These are phyloP conservation scores for Psilocybe subaeruginosa DNA, from an alignment of 768 basidiomycete genomes.

Conservation along the genomic window DNA sequence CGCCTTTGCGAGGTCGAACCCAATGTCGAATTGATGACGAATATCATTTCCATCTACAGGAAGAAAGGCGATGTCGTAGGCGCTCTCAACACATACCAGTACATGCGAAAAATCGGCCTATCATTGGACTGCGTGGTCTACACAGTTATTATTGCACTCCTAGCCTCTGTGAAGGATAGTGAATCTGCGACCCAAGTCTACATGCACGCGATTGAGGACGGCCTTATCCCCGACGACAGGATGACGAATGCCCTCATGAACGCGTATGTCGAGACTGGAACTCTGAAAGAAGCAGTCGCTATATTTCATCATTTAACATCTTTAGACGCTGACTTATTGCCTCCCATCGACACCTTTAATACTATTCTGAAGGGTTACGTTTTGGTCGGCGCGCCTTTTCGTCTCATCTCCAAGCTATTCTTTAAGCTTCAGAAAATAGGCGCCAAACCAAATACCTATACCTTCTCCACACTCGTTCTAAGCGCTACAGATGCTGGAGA, in stretches of 20 bases:
- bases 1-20: constrained; percentile 49
- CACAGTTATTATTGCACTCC: constrained; percentile 67
- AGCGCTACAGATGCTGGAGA: constrained; percentile 76
- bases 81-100: constrained; percentile 51
- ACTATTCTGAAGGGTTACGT: constrained; percentile 85
- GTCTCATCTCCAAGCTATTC: constrained; percentile 64
- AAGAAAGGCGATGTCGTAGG: constrained; percentile 55
- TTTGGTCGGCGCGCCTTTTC: constrained; percentile 76
- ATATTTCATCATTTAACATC: constrained; percentile 64
- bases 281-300: constrained; percentile 76
- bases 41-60: constrained; percentile 62
- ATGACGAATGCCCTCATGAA: constrained; percentile 80
- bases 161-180: constrained; percentile 64
- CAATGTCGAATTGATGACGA: constrained; percentile 58
- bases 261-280: constrained; percentile 79
- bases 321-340: constrained; percentile 34
- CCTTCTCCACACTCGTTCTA: constrained; percentile 78
- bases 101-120: constrained; percentile 60
- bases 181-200: constrained; percentile 69
- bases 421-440: constrained; percentile 49
- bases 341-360: constrained; percentile 71
- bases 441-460: constrained; percentile 59
- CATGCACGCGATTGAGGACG: constrained; percentile 62
- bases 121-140: constrained; percentile 57
- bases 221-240: constrained; percentile 60